Conservation (phyloP, 495 filamentous ascomycete species). For the Hypoxylon fuscum region DNA sequence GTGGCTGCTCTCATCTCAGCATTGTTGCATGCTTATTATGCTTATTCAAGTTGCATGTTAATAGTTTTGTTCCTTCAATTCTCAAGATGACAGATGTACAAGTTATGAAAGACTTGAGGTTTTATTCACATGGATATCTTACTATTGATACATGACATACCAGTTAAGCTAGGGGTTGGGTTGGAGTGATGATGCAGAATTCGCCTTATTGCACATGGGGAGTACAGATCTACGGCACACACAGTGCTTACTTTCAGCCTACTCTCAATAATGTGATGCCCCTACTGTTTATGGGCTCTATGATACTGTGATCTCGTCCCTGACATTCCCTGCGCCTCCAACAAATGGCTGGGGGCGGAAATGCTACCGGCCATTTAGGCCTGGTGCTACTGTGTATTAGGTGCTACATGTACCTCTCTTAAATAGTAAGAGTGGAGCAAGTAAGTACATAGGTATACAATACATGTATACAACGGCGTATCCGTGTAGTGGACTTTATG, state of each 20-base stretch:
- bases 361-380: slow-evolving; percentile 16
- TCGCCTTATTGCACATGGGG: slow-evolving; percentile 27
- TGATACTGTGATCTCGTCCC: slow-evolving; percentile 1
- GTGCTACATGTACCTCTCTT: not conserved
- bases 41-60: too few relatives aligned
- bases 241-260: slow-evolving; percentile 3
- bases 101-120: slow-evolving; percentile 3
- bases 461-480: slow-evolving; percentile 23
- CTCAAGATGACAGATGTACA: slow-evolving; percentile 14
- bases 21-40: slow-evolving; percentile 35
- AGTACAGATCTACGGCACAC: not conserved
- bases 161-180: slow-evolving; percentile 4
- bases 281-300: not conserved
- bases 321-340: slow-evolving; percentile 15
- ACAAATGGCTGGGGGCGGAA: slow-evolving; percentile 23
- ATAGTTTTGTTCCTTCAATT: slow-evolving; percentile 4
- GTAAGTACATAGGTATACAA: slow-evolving; percentile 9
- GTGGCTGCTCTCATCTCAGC: slow-evolving; percentile 31
- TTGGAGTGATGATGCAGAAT: slow-evolving; percentile 23
- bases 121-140: slow-evolving; percentile 11
- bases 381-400: slow-evolving; percentile 9
- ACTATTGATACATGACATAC: slow-evolving; percentile 14
- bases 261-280: not conserved
- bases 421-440: slow-evolving; percentile 24
- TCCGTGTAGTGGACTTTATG: slow-evolving; percentile 27